These are phyloP conservation scores for Myriosclerotinia scirpicola DNA, from an alignment of 2,329 filamentous ascomycete species.

Conservation along the genomic window DNA sequence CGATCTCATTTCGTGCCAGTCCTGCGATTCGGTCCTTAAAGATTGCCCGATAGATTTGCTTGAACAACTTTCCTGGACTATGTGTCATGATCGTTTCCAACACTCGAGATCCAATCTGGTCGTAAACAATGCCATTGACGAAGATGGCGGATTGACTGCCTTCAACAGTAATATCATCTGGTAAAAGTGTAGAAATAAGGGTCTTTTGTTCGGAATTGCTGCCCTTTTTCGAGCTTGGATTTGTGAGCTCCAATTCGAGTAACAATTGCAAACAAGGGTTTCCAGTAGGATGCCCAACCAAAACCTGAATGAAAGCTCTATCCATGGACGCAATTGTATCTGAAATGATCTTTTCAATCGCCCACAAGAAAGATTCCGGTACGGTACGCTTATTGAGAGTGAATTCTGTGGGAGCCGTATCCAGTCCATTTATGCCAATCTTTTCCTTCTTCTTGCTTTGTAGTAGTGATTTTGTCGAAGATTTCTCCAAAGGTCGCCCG, in stretches of 20 bases:
- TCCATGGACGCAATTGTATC: conserved; percentile 76
- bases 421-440: conserved; percentile 60
- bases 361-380: conserved; percentile 73
- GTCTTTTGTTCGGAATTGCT: conserved; percentile 52
- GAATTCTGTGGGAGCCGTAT: conserved; percentile 50
- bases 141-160: conserved; percentile 74
- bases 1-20: conserved; percentile 84
- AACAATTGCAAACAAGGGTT: conserved; percentile 92
- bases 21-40: conserved; percentile 78
- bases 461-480: conserved; percentile 69
- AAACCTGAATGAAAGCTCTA: conserved; percentile 73
- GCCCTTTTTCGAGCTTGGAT: conserved; percentile 66
- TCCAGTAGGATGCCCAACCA: conserved; percentile 85
- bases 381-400: conserved; percentile 56
- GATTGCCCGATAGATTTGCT: conserved; percentile 75
- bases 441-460: conserved; percentile 93
- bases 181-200: conserved; percentile 75
- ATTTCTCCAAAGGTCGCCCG: conserved; percentile 73
- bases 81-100: conserved; percentile 82
- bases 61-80: conserved; percentile 86
- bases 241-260: conserved; percentile 78
- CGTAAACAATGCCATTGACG: conserved; percentile 83
- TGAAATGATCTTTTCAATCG: conserved; percentile 77
- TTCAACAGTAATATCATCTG: conserved; percentile 74
- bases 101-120: conserved; percentile 84